Base-by-base conservation (phyloP, 1,284 basidiomycete genomes). In the Cryptococcus maquisensis region DNA sequence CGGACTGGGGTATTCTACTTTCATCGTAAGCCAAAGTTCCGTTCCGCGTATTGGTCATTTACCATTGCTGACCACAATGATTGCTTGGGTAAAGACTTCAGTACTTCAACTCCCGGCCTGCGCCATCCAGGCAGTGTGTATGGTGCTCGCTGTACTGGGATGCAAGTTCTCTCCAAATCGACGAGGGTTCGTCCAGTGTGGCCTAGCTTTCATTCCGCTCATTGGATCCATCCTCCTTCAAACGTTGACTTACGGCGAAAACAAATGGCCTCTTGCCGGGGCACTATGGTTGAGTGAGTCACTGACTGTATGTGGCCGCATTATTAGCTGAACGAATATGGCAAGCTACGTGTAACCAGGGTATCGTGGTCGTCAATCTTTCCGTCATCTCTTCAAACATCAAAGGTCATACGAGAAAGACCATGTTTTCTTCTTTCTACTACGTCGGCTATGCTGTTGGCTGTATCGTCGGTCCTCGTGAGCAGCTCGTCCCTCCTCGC, bases 341-440 rank as follows among this genome's bases (percentile, higher is more conserved):
- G 8, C n/a, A 24, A 51, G 49, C 49, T 4, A 56, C 55, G 6
- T 56, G 55, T 41, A 52, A 56, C 37, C 46, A 51, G 24, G 45
- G 45, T 20, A 51, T 56, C 21, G 40, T 56, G 40, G 46, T 51
- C 16, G 44, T 50, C 55, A 56, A 56, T 21, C 16, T 56, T 26
- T 56, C 55, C 0, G 44, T 56, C 44, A 56, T 56, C 35, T 51
- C 55, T 9, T 52, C 55, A 7, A 56, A 56, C 50, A 52, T 56
- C 46, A 56, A 56, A 36, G 55, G 55, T 20, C 55, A 56, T 28
- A 56, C 55, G 2, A 18, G 50, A 48, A 56, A 56, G 46, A 56
- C 55, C 3, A 21, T 52, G 16, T 51, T 56, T 16, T 56, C 55
- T 3, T 44, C 45, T 16, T 45, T 41, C 18, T 57, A 57, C 24